These are phyloP conservation scores for Penicillium polonicum DNA, from an alignment of 2,329 filamentous ascomycete species.

Conservation along the genomic window DNA sequence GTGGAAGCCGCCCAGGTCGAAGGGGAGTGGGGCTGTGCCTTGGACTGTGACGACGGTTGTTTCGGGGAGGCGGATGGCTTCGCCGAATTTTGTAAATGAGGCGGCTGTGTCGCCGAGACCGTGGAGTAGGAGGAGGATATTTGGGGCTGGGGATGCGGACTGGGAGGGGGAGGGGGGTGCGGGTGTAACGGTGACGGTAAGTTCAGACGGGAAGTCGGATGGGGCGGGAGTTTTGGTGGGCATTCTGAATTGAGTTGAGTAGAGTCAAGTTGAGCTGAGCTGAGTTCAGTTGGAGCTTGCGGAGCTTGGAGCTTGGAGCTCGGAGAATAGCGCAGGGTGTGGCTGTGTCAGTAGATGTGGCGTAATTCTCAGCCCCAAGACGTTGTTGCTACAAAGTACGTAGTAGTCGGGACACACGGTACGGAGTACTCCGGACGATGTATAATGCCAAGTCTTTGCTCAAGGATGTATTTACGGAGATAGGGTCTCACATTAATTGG, in stretches of 20 bases:
- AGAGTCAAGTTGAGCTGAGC: background rate
- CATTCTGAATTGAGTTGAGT: constrained; percentile 22
- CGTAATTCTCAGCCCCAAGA: background rate
- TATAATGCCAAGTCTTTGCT: background rate
- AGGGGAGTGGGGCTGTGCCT: constrained; percentile 67
- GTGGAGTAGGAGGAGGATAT: constrained; percentile 78
- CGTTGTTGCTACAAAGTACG: background rate
- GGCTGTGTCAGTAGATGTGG: background rate
- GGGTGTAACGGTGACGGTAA: constrained; percentile 42
- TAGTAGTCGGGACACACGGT: background rate
- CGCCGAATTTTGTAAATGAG: constrained; percentile 68
- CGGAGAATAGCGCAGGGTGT: background rate
- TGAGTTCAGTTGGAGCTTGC: background rate
- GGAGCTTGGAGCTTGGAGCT: background rate
- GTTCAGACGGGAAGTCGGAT: constrained; percentile 48
- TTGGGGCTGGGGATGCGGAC: constrained; percentile 57
- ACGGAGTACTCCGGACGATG: background rate
- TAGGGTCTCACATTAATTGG: background rate
- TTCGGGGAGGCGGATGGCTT: constrained; percentile 69
- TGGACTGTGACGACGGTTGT: constrained; percentile 73
- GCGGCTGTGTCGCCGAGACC: constrained; percentile 74
- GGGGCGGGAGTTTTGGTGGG: constrained; percentile 39
- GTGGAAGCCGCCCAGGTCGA: constrained; percentile 66
- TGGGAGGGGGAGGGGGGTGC: constrained; percentile 34
- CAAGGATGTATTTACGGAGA: background rate